A percentile compares a stretch with the other conserved stretches of the same genome.
These are phyloP conservation scores for Euptelea pleiosperma DNA, from an alignment of 164 flowering plant species.

Conservation along the genomic window DNA sequence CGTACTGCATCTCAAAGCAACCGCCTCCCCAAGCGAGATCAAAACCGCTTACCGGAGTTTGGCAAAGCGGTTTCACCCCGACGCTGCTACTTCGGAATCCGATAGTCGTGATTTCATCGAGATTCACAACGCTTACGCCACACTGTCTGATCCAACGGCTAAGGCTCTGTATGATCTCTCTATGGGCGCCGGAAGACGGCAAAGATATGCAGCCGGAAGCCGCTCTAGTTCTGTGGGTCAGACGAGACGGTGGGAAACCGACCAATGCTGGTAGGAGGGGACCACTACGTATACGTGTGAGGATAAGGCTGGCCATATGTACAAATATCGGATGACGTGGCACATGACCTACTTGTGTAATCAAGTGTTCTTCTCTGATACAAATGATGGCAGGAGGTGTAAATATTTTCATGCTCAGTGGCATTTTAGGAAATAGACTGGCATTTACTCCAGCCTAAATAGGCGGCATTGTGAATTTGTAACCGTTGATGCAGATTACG, in stretches of 20 bases:
- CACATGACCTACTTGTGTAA: no score
- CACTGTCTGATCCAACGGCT: slow-evolving; percentile 72
- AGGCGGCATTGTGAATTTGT: no score
- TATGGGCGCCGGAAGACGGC: slow-evolving; percentile 6
- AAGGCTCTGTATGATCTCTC: slow-evolving; percentile 47
- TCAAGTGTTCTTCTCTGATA: no score
- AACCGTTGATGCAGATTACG: no score
- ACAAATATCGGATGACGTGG: neutral
- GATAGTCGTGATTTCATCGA: slow-evolving; percentile 61
- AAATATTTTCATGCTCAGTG: no score
- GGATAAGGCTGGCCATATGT: no score
- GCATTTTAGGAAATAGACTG: no score
- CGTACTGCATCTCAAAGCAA: slow-evolving; percentile 40
- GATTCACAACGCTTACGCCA: slow-evolving; percentile 68
- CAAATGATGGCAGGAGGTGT: no score
- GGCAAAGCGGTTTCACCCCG: slow-evolving; percentile 71
- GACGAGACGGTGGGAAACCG: slow-evolving; percentile 76
- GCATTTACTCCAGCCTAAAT: no score
- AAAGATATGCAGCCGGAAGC: neutral
- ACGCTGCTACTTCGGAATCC: slow-evolving; percentile 27
- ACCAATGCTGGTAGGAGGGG: slow-evolving; percentile 72
- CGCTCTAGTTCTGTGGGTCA: slow-evolving; percentile 3
- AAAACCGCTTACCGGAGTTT: slow-evolving; percentile 64
- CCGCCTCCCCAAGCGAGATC: slow-evolving; percentile 54
- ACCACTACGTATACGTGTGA: no score